Conservation (phyloP, 169 alveolate genomes). For the Plasmodium inui region DNA sequence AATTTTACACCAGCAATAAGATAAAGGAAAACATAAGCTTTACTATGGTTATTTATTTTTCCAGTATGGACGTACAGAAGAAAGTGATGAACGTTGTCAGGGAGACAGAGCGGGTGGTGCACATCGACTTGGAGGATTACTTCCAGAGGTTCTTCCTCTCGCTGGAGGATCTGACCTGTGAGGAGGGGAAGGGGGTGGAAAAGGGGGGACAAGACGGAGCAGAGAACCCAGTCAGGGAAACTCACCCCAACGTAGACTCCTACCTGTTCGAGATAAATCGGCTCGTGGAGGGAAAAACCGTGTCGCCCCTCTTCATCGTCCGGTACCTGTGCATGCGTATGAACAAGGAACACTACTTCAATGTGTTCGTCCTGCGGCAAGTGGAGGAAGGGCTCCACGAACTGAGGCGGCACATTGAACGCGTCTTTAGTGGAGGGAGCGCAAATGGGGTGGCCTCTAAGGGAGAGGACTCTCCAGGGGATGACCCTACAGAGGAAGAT, state of each 20-base stretch:
- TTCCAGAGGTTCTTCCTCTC: background rate
- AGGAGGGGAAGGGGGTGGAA: background rate
- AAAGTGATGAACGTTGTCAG: slow-evolving; percentile 15
- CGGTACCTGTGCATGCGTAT: slow-evolving; percentile 51
- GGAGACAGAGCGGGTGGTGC: slow-evolving; percentile 16
- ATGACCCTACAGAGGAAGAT: background rate
- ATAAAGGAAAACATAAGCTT: slow-evolving; percentile 35
- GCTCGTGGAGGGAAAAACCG: slow-evolving; percentile 8
- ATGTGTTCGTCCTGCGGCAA: slow-evolving; percentile 34
- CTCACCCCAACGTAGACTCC: background rate
- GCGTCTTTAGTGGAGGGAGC: background rate
- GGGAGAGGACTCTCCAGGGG: background rate
- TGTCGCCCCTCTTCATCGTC: slow-evolving; percentile 48
- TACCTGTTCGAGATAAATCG: slow-evolving; percentile 37
- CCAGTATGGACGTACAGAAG: slow-evolving; percentile 10
- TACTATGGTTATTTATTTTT: slow-evolving; percentile 42
- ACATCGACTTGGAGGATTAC: slow-evolving; percentile 39
- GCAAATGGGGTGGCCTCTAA: background rate
- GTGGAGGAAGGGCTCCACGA: background rate
- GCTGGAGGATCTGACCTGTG: background rate
- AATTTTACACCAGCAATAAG: slow-evolving; percentile 56
- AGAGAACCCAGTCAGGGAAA: background rate
- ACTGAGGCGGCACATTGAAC: background rate
- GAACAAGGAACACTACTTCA: slow-evolving; percentile 19
- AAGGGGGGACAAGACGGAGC: background rate